These are phyloP conservation scores for Melanomma pulvis-pyrius DNA, from an alignment of 495 filamentous ascomycete species.

Conservation along the genomic window DNA sequence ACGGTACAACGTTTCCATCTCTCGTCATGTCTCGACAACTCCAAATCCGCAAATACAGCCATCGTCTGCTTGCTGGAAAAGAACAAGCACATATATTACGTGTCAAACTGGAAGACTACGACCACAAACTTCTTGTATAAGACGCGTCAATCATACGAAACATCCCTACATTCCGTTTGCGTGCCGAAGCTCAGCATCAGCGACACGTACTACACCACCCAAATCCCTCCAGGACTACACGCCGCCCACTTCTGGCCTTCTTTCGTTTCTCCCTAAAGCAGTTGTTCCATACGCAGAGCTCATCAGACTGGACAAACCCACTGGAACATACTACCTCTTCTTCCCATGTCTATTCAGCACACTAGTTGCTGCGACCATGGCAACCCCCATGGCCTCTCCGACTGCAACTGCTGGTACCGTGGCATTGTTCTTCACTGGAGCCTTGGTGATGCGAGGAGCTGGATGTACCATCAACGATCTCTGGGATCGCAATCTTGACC, in stretches of 20 bases:
- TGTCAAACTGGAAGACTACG: neutral
- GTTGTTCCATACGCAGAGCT: slow-evolving; percentile 95
- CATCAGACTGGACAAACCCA: slow-evolving; percentile 88
- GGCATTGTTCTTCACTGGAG: slow-evolving; percentile 81
- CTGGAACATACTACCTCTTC: slow-evolving; percentile 93
- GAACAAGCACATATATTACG: neutral
- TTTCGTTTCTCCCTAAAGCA: slow-evolving; percentile 73
- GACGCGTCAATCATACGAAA: neutral
- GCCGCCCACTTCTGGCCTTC: slow-evolving; percentile 72
- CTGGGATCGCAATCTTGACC: slow-evolving; percentile 93
- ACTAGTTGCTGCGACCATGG: slow-evolving; percentile 63
- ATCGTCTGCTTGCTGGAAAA: neutral
- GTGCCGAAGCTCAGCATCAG: slow-evolving; percentile 3
- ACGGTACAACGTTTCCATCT: neutral
- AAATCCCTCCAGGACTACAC: slow-evolving; percentile 52
- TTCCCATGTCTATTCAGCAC: slow-evolving; percentile 94
- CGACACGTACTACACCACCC: slow-evolving; percentile 31
- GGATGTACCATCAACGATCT: slow-evolving; percentile 98
- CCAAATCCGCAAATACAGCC: neutral
- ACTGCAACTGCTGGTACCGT: slow-evolving; percentile 63
- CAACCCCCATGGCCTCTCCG: slow-evolving; percentile 60
- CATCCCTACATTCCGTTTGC: neutral
- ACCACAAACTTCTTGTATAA: neutral
- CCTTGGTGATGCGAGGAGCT: slow-evolving; percentile 95
- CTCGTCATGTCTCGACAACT: neutral